Conservation (phyloP, 345 rosid species). For the Garcia nutans region DNA sequence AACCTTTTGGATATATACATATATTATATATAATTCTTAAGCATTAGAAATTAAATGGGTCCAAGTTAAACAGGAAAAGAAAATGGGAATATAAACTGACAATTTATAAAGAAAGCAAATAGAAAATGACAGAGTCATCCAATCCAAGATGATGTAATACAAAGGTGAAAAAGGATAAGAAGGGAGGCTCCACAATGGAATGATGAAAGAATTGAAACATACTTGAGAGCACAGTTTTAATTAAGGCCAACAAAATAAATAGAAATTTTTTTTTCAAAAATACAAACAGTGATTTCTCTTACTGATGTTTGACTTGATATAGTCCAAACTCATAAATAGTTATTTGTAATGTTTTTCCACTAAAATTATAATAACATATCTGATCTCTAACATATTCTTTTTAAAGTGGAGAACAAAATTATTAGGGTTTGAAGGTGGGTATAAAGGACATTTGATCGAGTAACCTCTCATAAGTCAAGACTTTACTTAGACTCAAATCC, state of each 20-base stretch:
- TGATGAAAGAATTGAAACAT: conserved; percentile 70
- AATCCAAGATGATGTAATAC: conserved; percentile 25
- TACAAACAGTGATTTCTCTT: background rate
- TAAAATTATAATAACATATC: conserved; percentile 9
- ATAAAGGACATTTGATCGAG: conserved; percentile 35
- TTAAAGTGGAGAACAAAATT: conserved; percentile 58
- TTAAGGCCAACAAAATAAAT: conserved; percentile 6
- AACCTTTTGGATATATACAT: background rate
- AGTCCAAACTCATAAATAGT: background rate
- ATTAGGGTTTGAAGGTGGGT: conserved; percentile 48
- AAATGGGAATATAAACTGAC: background rate
- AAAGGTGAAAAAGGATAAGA: conserved; percentile 9
- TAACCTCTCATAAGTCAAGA: conserved; percentile 34
- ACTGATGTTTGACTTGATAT: conserved; percentile 38
- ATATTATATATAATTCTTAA: too few species aligned
- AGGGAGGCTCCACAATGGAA: conserved; percentile 51
- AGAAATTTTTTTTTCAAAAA: conserved; percentile 14
- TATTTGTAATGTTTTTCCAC: conserved; percentile 6
- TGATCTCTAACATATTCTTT: background rate
- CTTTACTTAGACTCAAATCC: conserved; percentile 5
- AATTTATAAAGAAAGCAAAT: background rate
- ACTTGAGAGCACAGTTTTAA: conserved; percentile 25
- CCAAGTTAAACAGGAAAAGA: background rate
- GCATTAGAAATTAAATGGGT: background rate
- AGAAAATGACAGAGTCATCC: conserved; percentile 11